phyloP scores from a whole-genome alignment of 768 basidiomycete genomes.

The Solioccasus polychromus region DNA sequence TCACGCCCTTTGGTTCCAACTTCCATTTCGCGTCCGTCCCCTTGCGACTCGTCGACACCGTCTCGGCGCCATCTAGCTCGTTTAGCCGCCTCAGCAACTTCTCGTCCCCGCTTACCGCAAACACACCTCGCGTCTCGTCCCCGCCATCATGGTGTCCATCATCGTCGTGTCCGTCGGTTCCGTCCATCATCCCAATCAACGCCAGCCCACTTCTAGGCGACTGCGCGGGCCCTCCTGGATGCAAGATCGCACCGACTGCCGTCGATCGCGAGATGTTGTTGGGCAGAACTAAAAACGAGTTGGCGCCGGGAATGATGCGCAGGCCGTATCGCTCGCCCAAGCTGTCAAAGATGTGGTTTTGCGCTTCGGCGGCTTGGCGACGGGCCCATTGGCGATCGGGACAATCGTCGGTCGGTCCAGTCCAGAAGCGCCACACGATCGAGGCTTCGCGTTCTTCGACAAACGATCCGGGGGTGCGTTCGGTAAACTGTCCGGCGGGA shows the following conservation, averaged over 20 bases:
- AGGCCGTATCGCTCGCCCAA: constrained; percentile 81
- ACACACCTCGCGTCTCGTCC: constrained; percentile 55
- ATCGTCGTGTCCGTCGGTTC: neutral
- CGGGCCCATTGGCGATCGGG: constrained; percentile 42
- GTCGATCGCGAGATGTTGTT: constrained; percentile 76
- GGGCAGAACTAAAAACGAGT: constrained; percentile 78
- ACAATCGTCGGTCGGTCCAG: constrained; percentile 43
- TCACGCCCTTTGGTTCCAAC: constrained; percentile 37
- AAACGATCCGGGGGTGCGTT: constrained; percentile 83
- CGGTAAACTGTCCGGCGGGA: neutral
- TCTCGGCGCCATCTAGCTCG: constrained; percentile 71
- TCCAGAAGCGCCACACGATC: constrained; percentile 85
- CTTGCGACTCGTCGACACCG: constrained; percentile 63
- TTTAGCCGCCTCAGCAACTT: constrained; percentile 73
- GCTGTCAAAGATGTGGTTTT: constrained; percentile 89
- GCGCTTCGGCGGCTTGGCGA: constrained; percentile 79
- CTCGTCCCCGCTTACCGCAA: constrained; percentile 74
- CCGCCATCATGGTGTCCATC: constrained; percentile 19
- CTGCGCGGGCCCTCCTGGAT: constrained; percentile 53
- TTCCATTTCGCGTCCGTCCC: constrained; percentile 82
- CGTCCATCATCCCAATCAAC: constrained; percentile 31
- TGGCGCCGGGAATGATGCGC: constrained; percentile 77
- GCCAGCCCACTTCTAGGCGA: constrained; percentile 31
- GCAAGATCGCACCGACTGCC: constrained; percentile 42
- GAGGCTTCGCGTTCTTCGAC: constrained; percentile 82